Evolutionary conservation across 148 eudicot genomes (phyloP).

Genomic region (Rhododendron kiyosumense): DNA sequence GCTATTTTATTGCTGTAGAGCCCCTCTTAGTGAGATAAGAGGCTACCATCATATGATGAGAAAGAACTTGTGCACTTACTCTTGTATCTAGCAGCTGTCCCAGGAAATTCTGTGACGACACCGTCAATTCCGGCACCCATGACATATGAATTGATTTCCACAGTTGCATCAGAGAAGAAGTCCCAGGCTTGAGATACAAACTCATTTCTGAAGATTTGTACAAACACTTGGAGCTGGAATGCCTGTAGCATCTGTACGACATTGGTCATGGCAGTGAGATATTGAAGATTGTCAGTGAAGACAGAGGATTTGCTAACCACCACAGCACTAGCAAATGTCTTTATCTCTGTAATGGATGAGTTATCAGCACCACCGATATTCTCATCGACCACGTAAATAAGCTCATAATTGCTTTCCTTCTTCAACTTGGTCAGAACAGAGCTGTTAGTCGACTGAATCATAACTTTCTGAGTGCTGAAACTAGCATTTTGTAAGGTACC

Average conservation of each 20-base stretch:
- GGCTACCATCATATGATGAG: not conserved
- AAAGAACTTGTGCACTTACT: conserved; percentile 45
- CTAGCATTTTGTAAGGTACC: conserved; percentile 49
- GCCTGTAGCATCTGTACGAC: conserved; percentile 55
- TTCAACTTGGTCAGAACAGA: conserved; percentile 59
- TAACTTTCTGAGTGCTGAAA: conserved; percentile 44
- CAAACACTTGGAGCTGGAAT: conserved; percentile 56
- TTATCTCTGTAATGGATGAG: conserved; percentile 49
- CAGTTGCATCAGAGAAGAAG: conserved; percentile 73
- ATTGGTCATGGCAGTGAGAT: conserved; percentile 36
- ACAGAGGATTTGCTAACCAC: conserved; percentile 56
- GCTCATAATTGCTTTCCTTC: conserved; percentile 51
- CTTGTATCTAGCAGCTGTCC: conserved; percentile 62
- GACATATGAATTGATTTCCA: conserved; percentile 51
- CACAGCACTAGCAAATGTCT: conserved; percentile 64
- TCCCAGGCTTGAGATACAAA: conserved; percentile 67
- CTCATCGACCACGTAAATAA: conserved; percentile 62
- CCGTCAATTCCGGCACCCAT: conserved; percentile 50
- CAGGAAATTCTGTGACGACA: conserved; percentile 71
- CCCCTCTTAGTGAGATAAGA: not conserved
- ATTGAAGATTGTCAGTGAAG: conserved; percentile 31
- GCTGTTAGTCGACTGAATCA: conserved; percentile 69
- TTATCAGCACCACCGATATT: conserved; percentile 44
- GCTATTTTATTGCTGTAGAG: not conserved
- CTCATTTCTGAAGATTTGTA: conserved; percentile 60